Conservation (phyloP, 139 green algal species). For the Chlorella sp. region DNA sequence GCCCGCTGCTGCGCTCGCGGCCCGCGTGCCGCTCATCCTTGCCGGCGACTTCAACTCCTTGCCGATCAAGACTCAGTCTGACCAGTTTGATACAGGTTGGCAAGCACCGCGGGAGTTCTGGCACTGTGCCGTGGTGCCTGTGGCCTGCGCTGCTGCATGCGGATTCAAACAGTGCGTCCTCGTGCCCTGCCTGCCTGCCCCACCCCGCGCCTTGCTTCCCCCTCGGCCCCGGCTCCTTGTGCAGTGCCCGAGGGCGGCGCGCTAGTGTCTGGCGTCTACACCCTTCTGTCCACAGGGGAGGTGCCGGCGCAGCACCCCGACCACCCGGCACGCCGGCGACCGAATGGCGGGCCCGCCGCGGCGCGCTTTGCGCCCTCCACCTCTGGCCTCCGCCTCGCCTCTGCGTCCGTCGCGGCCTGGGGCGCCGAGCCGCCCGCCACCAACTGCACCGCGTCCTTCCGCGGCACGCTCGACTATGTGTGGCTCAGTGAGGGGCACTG, state of each 20-base stretch:
- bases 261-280: slow-evolving; percentile 16
- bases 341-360: not conserved
- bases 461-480: slow-evolving; percentile 64
- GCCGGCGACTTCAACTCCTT: slow-evolving; percentile 47
- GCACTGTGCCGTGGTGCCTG: no score
- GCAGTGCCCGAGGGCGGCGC: not conserved
- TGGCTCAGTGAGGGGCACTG: slow-evolving; percentile 42
- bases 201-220: no score
- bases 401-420: slow-evolving; percentile 8
- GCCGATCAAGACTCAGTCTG: slow-evolving; percentile 25
- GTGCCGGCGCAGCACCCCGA: slow-evolving; percentile 11
- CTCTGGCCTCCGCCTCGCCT: slow-evolving; percentile 8
- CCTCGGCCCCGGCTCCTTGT: not conserved
- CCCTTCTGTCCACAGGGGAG: slow-evolving; percentile 14
- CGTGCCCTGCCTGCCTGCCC: not conserved
- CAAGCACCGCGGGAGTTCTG: not conserved
- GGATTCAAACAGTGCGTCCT: not conserved
- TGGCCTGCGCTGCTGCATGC: not conserved
- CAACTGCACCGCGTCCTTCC: slow-evolving; percentile 50
- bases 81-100: slow-evolving; percentile 33
- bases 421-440: slow-evolving; percentile 56
- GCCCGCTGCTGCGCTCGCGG: not conserved
- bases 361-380: not conserved
- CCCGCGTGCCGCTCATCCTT: slow-evolving; percentile 14
- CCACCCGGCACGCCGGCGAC: slow-evolving; percentile 2